Evolutionary conservation across 2,329 filamentous ascomycete genomes (phyloP).

Genomic region (Parastagonospora avenae): DNA sequence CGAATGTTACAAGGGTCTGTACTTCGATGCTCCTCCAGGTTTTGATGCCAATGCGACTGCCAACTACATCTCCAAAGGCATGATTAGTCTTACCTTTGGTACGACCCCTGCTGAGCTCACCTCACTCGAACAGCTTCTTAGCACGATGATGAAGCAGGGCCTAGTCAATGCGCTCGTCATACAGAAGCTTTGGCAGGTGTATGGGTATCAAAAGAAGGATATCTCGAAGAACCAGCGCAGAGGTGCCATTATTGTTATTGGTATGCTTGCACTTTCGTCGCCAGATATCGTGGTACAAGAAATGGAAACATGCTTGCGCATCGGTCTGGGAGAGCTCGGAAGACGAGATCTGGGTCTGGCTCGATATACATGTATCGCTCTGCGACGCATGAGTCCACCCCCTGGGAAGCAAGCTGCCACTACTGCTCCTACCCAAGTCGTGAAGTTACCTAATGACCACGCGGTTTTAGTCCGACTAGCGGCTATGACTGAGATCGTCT

Average conservation of each 20-base stretch:
- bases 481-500: constrained; percentile 81
- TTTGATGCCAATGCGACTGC: constrained; percentile 89
- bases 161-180: constrained; percentile 85
- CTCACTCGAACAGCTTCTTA: constrained; percentile 89
- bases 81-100: constrained; percentile 98
- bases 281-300: constrained; percentile 93
- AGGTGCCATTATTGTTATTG: constrained; percentile 92
- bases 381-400: constrained; percentile 83
- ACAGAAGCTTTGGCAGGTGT: constrained; percentile 95
- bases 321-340: constrained; percentile 82
- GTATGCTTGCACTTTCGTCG: constrained; percentile 92
- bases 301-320: constrained; percentile 91
- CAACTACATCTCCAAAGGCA: constrained; percentile 95
- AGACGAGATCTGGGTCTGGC: constrained; percentile 84
- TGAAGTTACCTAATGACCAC: constrained; percentile 88
- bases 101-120: constrained; percentile 94
- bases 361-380: constrained; percentile 92
- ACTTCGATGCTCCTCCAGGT: constrained; percentile 90
- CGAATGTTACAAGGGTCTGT: constrained; percentile 93
- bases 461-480: constrained; percentile 81
- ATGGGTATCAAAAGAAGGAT: constrained; percentile 85
- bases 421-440: constrained; percentile 61
- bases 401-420: constrained; percentile 69
- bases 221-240: constrained; percentile 90
- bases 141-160: constrained; percentile 96